Conservation (phyloP, 106 monocot species). For the Vanilla planifolia region DNA sequence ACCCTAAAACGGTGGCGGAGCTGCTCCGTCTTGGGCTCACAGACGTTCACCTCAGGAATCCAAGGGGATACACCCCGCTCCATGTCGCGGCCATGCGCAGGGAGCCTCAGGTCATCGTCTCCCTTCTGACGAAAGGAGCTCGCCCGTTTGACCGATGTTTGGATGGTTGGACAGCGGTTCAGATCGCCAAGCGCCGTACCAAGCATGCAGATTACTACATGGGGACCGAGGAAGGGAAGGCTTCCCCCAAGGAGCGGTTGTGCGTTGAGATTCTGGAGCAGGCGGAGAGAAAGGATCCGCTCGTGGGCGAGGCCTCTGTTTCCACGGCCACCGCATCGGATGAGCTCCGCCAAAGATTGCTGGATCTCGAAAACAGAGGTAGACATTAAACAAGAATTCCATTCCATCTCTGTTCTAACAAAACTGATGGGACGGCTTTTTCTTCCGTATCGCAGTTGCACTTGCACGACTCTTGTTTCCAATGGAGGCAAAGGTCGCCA, state of each 20-base stretch:
- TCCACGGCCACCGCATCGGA: slow-evolving; percentile 41
- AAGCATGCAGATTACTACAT: slow-evolving; percentile 36
- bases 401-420: background rate
- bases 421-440: no score
- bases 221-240: slow-evolving; percentile 34
- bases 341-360: slow-evolving; percentile 35
- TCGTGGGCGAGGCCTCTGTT: slow-evolving; percentile 45
- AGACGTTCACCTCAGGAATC: slow-evolving; percentile 69
- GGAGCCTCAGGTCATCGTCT: slow-evolving; percentile 68
- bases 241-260: slow-evolving; percentile 46
- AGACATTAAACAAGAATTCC: background rate
- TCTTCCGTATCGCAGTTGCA: slow-evolving; percentile 43
- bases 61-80: slow-evolving; percentile 60
- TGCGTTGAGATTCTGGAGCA: slow-evolving; percentile 82
- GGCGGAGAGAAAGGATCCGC: slow-evolving; percentile 56
- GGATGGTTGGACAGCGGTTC: slow-evolving; percentile 63
- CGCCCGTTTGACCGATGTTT: slow-evolving; percentile 38
- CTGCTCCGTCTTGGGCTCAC: slow-evolving; percentile 57
- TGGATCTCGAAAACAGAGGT: slow-evolving; percentile 93
- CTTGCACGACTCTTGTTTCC: slow-evolving; percentile 79
- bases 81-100: slow-evolving; percentile 80
- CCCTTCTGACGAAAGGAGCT: slow-evolving; percentile 75
- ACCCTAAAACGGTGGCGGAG: slow-evolving; percentile 49
- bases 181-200: slow-evolving; percentile 71
- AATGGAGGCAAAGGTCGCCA: slow-evolving; percentile 75